phyloP scores from a whole-genome alignment of 768 basidiomycete genomes.

The Boletus sensibilis region DNA sequence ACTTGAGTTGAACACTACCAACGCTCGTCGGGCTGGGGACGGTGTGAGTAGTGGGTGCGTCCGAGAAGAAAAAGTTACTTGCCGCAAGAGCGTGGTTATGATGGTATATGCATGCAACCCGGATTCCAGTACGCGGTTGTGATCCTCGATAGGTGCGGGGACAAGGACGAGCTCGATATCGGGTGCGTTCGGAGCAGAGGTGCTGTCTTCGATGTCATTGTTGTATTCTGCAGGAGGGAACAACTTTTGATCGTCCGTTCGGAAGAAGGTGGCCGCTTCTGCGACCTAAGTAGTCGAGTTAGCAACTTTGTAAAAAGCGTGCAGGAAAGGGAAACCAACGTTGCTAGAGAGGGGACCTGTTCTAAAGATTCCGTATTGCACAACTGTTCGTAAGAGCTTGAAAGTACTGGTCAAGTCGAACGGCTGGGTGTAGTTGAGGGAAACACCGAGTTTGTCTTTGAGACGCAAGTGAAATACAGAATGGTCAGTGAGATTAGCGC shows the following conservation, averaged over 20 bases:
- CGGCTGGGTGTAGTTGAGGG: constrained; percentile 40
- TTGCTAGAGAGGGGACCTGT: constrained; percentile 55
- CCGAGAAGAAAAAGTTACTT: background rate
- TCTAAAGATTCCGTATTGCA: constrained; percentile 44
- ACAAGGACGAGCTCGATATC: constrained; percentile 29
- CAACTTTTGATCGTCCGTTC: constrained; percentile 31
- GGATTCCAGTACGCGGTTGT: background rate
- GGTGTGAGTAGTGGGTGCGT: background rate
- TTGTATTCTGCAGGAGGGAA: constrained; percentile 33
- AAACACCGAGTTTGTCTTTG: constrained; percentile 48
- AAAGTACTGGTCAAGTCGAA: constrained; percentile 15
- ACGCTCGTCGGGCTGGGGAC: constrained; percentile 42
- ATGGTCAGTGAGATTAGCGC: constrained; percentile 72
- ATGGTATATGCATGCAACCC: constrained; percentile 22
- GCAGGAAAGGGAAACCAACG: constrained; percentile 32
- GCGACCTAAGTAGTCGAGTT: constrained; percentile 19
- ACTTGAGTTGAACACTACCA: constrained; percentile 42
- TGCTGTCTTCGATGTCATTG: constrained; percentile 28
- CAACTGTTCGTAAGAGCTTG: constrained; percentile 34
- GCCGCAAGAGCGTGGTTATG: constrained; percentile 25
- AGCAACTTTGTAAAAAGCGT: background rate
- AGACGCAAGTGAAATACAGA: constrained; percentile 50
- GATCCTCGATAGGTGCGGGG: background rate
- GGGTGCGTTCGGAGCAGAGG: constrained; percentile 31
- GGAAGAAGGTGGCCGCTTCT: constrained; percentile 33